These are phyloP conservation scores for Fusarium austroafricanum DNA, from an alignment of 2,329 filamentous ascomycete genomes.

Conservation along the genomic window DNA sequence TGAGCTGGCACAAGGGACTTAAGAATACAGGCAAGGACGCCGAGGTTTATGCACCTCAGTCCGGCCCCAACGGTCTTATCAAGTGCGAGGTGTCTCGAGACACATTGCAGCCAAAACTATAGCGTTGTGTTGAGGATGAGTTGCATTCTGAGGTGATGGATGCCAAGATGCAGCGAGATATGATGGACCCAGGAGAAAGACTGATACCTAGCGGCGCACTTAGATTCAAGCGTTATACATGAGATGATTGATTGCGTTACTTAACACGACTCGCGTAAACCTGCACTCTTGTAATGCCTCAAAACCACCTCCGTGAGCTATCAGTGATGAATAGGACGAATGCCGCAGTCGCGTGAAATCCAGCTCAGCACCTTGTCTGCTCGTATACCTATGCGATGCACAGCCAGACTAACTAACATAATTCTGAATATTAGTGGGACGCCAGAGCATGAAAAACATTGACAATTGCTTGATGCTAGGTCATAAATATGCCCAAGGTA, in stretches of 20 bases:
- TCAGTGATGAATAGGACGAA: too few species aligned
- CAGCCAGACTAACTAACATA: background rate
- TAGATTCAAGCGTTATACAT: slow-evolving; percentile 18
- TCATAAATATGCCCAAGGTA: slow-evolving; percentile 47
- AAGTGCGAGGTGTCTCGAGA: slow-evolving; percentile 84
- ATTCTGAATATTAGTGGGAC: background rate
- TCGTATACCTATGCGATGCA: too few species aligned
- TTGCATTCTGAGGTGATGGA: slow-evolving; percentile 13
- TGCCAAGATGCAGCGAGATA: slow-evolving; percentile 33
- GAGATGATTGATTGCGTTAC: background rate
- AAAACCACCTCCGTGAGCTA: background rate
- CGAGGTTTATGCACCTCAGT: slow-evolving; percentile 94
- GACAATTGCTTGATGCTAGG: slow-evolving; percentile 44
- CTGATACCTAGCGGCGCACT: slow-evolving; percentile 35
- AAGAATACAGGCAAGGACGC: slow-evolving; percentile 97
- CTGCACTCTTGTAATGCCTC: background rate
- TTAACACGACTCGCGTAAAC: background rate
- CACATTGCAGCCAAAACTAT: slow-evolving; percentile 37
- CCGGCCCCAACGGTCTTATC: slow-evolving; percentile 93
- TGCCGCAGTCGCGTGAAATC: background rate
- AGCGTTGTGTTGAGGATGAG: slow-evolving; percentile 4
- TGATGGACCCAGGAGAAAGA: slow-evolving; percentile 29
- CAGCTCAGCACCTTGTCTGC: background rate
- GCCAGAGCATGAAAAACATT: slow-evolving; percentile 22
- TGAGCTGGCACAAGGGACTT: slow-evolving; percentile 95